These are phyloP conservation scores for Coprinopsis sp. DNA, from an alignment of 768 basidiomycete genomes.

Conservation along the genomic window DNA sequence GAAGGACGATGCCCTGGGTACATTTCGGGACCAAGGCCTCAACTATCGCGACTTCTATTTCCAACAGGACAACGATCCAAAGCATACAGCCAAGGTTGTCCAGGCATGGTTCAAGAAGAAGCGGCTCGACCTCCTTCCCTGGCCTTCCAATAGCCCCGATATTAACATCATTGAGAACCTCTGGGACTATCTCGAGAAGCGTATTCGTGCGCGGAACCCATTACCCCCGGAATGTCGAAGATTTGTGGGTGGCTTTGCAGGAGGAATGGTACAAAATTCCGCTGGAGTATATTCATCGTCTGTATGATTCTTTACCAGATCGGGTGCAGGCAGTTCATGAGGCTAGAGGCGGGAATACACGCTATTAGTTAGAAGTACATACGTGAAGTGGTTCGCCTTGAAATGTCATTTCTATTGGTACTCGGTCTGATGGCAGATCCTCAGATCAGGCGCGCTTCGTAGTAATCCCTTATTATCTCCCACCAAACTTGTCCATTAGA, in stretches of 20 bases:
- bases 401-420: too few species aligned
- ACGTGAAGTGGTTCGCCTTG: too few species aligned
- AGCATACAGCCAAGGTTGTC: conserved; percentile 28
- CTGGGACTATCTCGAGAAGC: conserved; percentile 24
- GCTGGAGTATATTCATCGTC: background rate
- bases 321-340: conserved; percentile 5
- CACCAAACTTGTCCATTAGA: too few species aligned
- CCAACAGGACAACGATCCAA: conserved; percentile 35
- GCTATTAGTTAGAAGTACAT: too few species aligned
- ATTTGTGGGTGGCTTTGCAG: conserved; percentile 20
- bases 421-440: too few species aligned
- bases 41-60: conserved; percentile 18
- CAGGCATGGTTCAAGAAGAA: conserved; percentile 25
- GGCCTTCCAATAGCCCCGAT: conserved; percentile 30
- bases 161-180: conserved; percentile 30
- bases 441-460: too few species aligned
- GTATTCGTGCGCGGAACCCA: conserved; percentile 10
- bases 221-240: conserved; percentile 14
- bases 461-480: too few species aligned
- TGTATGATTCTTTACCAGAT: conserved; percentile 11
- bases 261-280: conserved; percentile 16
- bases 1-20: conserved; percentile 22
- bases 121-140: conserved; percentile 21
- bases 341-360: conserved; percentile 14
- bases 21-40: conserved; percentile 18